Base-by-base conservation (phyloP, 352 stramenopile species). In the Albugo candida region DNA sequence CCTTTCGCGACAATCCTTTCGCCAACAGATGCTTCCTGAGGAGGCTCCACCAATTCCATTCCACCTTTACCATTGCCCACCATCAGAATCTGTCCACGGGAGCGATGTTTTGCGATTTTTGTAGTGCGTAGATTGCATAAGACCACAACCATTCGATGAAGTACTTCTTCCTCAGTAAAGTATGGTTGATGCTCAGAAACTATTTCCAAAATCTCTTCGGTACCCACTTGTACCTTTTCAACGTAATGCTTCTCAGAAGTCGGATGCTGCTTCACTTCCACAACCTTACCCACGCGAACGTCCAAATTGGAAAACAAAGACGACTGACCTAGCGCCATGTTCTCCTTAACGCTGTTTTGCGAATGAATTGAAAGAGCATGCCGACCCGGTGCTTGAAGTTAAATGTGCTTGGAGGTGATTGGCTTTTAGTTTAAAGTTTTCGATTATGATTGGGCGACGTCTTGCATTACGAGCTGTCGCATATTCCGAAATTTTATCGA, bases 71-170 rank as follows among this genome's bases (percentile, higher is more conserved):
- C 54, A 47, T 74, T 79, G 38, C 57, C 47, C 18, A 65, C 63
- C 13, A 61, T 42, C 18, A 84, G 60, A 58, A 84, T 82, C 31
- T 65, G 41, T 24, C 72, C 72, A 54, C 70, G 74, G 31, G 69
- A 82, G 48, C 75, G 74, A 55, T 50, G 52, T 43, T 68, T 69
- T 45, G 65, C 65, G 19, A 84, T 61, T 56, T 84, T 84, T 48
- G 82, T 60, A 55, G 65, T 69, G 65, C 82, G 82, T 52, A 81
- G 60, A 60, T 84, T 84, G 58, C 69, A 82, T 17, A 84, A 55
- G 47, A 81, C 69, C 36, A 82, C 59, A 6, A 84, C 72, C 52
- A 78, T 78, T 48, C 67, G 67, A 51, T 70, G 59, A 5, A 84
- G 48, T 21, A 84, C 49, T 51, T 84, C 72, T 49, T 84, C 72